phyloP scores from a whole-genome alignment of 371 early-diverging fungal genomes.

The Apophysomyces trapeziformis region DNA sequence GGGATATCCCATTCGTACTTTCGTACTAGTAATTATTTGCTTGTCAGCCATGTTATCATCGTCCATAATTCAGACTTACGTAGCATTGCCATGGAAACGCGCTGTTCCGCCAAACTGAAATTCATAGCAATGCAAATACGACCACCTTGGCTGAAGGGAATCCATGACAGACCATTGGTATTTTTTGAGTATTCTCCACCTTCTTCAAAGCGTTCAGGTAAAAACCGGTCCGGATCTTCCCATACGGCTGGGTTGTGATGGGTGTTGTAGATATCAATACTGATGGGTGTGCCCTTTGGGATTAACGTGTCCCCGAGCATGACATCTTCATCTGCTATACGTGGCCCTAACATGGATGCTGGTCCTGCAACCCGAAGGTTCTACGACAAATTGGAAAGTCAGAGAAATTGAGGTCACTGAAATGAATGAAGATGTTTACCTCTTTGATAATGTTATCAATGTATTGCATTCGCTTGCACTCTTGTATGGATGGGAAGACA shows the following conservation, averaged over 20 bases:
- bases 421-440: background rate
- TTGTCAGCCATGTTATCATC: background rate
- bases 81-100: constrained; percentile 22
- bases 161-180: constrained; percentile 29
- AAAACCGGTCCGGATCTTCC: constrained; percentile 37
- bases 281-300: constrained; percentile 23
- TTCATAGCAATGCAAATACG: constrained; percentile 44
- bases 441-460: constrained; percentile 10
- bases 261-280: constrained; percentile 22
- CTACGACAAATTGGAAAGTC: background rate
- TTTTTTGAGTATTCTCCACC: constrained; percentile 20
- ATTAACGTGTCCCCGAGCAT: constrained; percentile 18
- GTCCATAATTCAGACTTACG: constrained; percentile 21
- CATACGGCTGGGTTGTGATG: constrained; percentile 36
- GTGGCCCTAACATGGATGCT: constrained; percentile 15
- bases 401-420: background rate
- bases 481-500: constrained; percentile 2
- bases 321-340: constrained; percentile 15
- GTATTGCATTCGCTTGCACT: constrained; percentile 9
- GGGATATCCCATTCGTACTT: constrained; percentile 20
- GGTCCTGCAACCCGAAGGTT: constrained; percentile 18
- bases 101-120: constrained; percentile 26
- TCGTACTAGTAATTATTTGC: background rate
- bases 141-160: constrained; percentile 49
- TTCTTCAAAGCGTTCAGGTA: constrained; percentile 48